phyloP scores from a whole-genome alignment of 2,329 filamentous ascomycete genomes.

The Claviceps monticola region DNA sequence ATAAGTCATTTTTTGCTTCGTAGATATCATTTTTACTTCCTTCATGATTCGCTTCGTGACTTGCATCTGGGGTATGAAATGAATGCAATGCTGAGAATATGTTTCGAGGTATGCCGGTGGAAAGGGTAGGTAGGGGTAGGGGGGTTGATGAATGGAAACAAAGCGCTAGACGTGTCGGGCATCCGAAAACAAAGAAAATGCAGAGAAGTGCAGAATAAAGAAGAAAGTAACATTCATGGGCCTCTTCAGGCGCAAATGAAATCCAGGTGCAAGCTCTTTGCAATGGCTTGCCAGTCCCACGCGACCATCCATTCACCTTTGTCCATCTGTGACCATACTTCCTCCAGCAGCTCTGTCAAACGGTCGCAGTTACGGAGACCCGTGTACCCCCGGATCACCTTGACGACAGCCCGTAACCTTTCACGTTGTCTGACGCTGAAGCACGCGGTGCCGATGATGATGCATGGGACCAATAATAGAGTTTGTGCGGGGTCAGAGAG shows the following conservation, averaged over 20 bases:
- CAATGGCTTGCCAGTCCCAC: conserved; percentile 52
- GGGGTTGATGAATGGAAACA: not conserved
- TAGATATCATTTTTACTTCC: too few relatives aligned
- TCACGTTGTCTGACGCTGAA: conserved; percentile 38
- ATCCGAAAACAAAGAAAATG: not conserved
- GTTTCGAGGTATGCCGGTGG: not conserved
- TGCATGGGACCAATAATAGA: conserved; percentile 44
- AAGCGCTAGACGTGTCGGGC: not conserved
- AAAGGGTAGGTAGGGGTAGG: not conserved
- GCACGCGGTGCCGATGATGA: conserved; percentile 46
- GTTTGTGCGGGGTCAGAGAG: conserved; percentile 45
- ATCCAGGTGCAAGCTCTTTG: conserved; percentile 37
- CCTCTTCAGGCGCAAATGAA: conserved; percentile 34
- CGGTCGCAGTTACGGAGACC: conserved; percentile 45
- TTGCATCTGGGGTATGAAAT: not conserved
- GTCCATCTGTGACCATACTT: conserved; percentile 47
- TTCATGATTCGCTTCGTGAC: too few relatives aligned
- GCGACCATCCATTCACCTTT: conserved; percentile 40
- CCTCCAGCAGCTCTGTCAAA: conserved; percentile 38
- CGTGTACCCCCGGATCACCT: conserved; percentile 41
- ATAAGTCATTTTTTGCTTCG: too few relatives aligned
- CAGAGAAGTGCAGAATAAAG: not conserved
- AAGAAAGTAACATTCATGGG: not conserved
- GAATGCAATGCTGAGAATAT: not conserved
- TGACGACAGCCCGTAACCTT: conserved; percentile 36